Base-by-base conservation (phyloP, 495 filamentous ascomycete genomes). In the Penicillium coprophilum region DNA sequence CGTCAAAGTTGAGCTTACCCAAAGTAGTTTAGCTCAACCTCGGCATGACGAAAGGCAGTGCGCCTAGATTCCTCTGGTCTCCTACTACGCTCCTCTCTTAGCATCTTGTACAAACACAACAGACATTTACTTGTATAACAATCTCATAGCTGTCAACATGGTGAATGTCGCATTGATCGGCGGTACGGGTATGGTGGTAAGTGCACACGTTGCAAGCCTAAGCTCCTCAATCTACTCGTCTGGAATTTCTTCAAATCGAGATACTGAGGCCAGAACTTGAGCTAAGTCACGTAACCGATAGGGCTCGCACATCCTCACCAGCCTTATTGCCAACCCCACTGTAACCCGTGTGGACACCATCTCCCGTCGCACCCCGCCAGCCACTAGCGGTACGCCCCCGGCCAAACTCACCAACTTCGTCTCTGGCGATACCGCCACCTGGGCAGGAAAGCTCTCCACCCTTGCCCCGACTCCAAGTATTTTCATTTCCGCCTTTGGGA, bases 401-500 rank as follows among this genome's bases (percentile, higher is more conserved):
- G 57, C 61, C 50, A 77, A 78, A 46, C 64, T 80, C 24, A 77
- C 74, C 40, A 75, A 76, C 6, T 63, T 80, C 46, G 67, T 79
- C 34, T 70, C 74, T 19, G 56, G 70, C 32, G 73, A 79, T 43
- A 80, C 73, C 28, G 66, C 75, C 5, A 77, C 77, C 32, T 92
- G 88, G 88, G 68, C 82, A 11, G 59, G 67, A 17, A 69, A 68
- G 43, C 77, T 91, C 55, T 65, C 74, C 11, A 68, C 75, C 4
- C 73, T 87, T 31, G 54, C 70, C 0, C 87, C 87, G 0, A 49
- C 78, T 0, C 88, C 87, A 0, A 67, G 75, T 2, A 77, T 83
- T 43, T 82, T 88, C 63, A 77, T 88, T 55, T 87, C 87, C 1
- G 75, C 84, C 15, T 75, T 92, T 20, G 89, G 78, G 45, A 91